Conservation (phyloP, 352 stramenopile species). For the Globisporangium echinulatum region DNA sequence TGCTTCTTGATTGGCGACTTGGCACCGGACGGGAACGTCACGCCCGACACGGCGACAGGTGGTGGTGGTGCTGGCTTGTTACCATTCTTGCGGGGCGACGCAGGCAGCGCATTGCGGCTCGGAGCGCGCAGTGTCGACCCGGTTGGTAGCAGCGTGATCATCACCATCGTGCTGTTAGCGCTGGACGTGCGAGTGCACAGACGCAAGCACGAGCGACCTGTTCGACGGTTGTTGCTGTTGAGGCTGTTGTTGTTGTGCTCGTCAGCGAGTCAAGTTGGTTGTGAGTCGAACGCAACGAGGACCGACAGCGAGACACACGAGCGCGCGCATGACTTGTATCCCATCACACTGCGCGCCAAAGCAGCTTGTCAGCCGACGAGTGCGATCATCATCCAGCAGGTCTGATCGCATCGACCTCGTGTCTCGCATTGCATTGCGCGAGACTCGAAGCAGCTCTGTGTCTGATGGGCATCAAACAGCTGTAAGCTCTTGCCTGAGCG, state of each 20-base stretch:
- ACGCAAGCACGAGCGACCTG: not conserved
- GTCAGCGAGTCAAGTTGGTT: not conserved
- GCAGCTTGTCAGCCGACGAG: no score
- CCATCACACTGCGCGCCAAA: no score
- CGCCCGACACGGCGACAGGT: not conserved
- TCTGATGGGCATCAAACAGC: no score
- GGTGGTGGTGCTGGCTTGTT: constrained; percentile 9
- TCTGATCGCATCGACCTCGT: no score
- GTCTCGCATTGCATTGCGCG: no score
- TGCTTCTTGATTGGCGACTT: constrained; percentile 65
- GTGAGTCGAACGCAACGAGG: not conserved
- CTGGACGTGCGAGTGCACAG: not conserved
- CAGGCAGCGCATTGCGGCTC: not conserved
- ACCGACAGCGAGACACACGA: no score
- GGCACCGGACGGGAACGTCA: constrained; percentile 1
- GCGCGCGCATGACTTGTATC: no score
- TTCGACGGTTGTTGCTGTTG: not conserved
- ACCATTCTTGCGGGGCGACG: not conserved
- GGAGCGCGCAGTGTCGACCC: not conserved
- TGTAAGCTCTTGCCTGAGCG: no score
- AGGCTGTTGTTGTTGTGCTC: not conserved
- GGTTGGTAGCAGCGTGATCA: constrained; percentile 20
- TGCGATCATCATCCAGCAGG: no score
- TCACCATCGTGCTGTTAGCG: constrained; percentile 3
- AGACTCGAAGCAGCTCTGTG: no score